Evolutionary conservation across 306 rosid genomes (phyloP), one percentile per base, ranked within the genome.

Genomic region (Herpetospermum pedunculosum): DNA sequence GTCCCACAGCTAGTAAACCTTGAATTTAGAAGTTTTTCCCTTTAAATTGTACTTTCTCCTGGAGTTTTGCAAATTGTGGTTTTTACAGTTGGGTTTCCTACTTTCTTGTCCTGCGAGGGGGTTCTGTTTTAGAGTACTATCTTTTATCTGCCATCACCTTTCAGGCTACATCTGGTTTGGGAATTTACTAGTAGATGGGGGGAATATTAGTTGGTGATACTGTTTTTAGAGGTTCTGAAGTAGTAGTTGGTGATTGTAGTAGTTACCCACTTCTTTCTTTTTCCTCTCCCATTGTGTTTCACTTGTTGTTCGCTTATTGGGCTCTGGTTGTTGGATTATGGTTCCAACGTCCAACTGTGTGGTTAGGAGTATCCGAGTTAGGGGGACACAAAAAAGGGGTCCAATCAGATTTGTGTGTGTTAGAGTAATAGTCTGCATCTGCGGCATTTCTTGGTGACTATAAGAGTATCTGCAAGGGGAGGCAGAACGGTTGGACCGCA

Each of bases 1-100:
- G 89, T 91, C 74, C 86, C 85, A 82, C 90, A 91, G 92, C 96
- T 91, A 88, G 87, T 82, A 69, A 85, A 87, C 84, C 93, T 93
- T 80, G 88, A 81, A 92, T 92, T 81, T 91, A 67, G 88, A 87
- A 83, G 92, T 88, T 87, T 86, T 88, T 89, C 70, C 53, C 40
- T 89, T 83, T 87, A 85, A 85, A 78, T 76, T 89, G 79, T 79
- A 73, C 84, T 80, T 77, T 85, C 86, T 76, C 83, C 70, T 16
- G 77, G 93, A 87, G 87, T 65, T 72, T 55, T 59, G 69, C 78
- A 80, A 77, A 78, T 78, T 85, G 81, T 54, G 71, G 78, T 44
- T 23, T 78, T 23, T 52, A 50, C 19, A n/a, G 47, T 38, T 1
- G 67, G 16, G 67, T 40, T 67, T 2, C 43, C 75, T 38, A 37